These are phyloP conservation scores for Myrica gale DNA, from an alignment of 306 rosid genomes.

Conservation along the genomic window DNA sequence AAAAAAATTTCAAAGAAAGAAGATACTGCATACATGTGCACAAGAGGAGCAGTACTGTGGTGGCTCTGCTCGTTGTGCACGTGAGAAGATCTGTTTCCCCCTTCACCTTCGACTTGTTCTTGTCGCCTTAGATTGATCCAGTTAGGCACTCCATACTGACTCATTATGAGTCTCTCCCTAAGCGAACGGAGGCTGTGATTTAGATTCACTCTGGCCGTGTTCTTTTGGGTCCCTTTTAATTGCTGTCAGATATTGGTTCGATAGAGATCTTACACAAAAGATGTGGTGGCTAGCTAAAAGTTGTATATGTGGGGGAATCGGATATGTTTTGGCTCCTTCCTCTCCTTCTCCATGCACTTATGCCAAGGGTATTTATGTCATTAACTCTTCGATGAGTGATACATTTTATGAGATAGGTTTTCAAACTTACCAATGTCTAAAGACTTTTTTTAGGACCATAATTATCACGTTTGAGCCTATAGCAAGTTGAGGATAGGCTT, in stretches of 20 bases:
- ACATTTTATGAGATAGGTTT: too few species aligned
- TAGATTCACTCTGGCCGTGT: conserved; percentile 11
- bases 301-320: background rate
- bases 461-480: too few species aligned
- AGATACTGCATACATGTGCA: conserved; percentile 36
- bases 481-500: too few species aligned
- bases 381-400: background rate
- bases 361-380: conserved; percentile 2
- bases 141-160: conserved; percentile 39
- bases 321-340: conserved; percentile 25
- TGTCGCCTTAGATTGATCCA: conserved; percentile 42
- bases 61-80: conserved; percentile 28
- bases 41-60: conserved; percentile 15
- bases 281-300: conserved; percentile 40
- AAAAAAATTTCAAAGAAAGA: background rate
- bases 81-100: conserved; percentile 46
- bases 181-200: conserved; percentile 20
- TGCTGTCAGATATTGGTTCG: conserved; percentile 27
- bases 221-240: conserved; percentile 35
- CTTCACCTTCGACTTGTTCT: conserved; percentile 39
- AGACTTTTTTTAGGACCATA: too few species aligned
- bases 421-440: too few species aligned
- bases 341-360: background rate
- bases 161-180: conserved; percentile 32
- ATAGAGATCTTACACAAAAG: conserved; percentile 41